Conservation (phyloP, 768 basidiomycete species). For the Agrocybe praecox region DNA sequence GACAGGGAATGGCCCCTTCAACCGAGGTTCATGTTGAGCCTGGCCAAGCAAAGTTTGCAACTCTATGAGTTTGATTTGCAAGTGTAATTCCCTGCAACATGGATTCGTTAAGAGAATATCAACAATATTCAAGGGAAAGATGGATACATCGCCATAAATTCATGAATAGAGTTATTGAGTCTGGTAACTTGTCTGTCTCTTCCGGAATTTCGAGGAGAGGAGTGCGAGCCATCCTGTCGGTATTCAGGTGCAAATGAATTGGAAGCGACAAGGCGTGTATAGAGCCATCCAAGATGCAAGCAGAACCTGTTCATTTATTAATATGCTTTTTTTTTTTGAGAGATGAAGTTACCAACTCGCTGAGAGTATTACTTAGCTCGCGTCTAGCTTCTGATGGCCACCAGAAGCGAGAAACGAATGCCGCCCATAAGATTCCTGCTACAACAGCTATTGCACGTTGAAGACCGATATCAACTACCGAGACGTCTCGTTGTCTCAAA, state of each 20-base stretch:
- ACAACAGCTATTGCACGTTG: constrained; percentile 82
- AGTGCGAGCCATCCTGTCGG: constrained; percentile 27
- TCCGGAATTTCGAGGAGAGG: constrained; percentile 10
- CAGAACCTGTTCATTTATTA: constrained; percentile 66
- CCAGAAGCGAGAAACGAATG: constrained; percentile 86
- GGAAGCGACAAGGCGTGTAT: constrained; percentile 86
- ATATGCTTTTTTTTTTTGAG: not conserved
- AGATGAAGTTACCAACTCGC: constrained; percentile 58
- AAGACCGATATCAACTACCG: constrained; percentile 70
- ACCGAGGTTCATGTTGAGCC: constrained; percentile 88
- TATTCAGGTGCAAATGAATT: constrained; percentile 74
- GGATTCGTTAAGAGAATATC: not conserved
- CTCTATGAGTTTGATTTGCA: constrained; percentile 89
- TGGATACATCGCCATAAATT: constrained; percentile 91
- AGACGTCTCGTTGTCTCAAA: constrained; percentile 58
- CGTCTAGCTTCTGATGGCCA: constrained; percentile 95
- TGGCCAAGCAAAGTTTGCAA: constrained; percentile 85
- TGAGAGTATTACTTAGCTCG: constrained; percentile 81
- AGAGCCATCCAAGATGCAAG: constrained; percentile 92
- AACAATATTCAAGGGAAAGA: not conserved
- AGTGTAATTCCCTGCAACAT: constrained; percentile 81
- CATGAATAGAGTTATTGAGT: constrained; percentile 67
- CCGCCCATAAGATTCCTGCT: constrained; percentile 87
- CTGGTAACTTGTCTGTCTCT: constrained; percentile 40
- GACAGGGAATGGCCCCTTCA: constrained; percentile 95